These are phyloP conservation scores for Aspergillus cristatus DNA, from an alignment of 495 filamentous ascomycete species.

Conservation along the genomic window DNA sequence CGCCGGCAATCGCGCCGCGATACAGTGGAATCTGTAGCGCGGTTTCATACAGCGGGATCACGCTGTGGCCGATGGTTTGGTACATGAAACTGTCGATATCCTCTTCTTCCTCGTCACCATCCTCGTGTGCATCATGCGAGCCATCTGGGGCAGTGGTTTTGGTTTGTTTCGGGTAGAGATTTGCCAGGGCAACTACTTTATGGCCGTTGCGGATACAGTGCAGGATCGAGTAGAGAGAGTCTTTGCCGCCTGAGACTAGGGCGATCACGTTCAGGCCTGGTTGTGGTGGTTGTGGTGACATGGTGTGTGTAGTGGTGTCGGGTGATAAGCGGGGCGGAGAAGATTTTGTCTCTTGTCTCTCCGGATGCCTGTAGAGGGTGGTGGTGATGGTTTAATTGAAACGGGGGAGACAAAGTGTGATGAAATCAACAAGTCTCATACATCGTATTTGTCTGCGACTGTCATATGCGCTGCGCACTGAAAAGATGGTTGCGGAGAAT, in stretches of 20 bases:
- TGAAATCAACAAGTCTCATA: background rate
- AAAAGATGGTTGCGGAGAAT: too few species aligned
- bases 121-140: background rate
- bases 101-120: conserved; percentile 35
- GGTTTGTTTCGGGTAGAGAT: conserved; percentile 56
- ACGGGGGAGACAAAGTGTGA: background rate
- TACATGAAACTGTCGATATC: conserved; percentile 99
- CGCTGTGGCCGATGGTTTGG: conserved; percentile 84
- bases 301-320: conserved; percentile 2
- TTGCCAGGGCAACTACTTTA: conserved; percentile 76
- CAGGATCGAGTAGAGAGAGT: conserved; percentile 87
- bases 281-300: conserved; percentile 5
- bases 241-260: conserved; percentile 92
- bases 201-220: conserved; percentile 86
- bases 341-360: background rate
- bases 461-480: too few species aligned
- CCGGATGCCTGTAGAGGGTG: too few species aligned
- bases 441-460: too few species aligned
- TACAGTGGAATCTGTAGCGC: conserved; percentile 75
- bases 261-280: conserved; percentile 68
- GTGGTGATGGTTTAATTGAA: too few species aligned
- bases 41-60: conserved; percentile 76
- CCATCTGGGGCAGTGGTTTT: too few species aligned
- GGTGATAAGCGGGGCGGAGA: background rate
- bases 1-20: conserved; percentile 60